phyloP scores from a whole-genome alignment of 192 early-diverging fungal species.

The Coemansia sp. region DNA sequence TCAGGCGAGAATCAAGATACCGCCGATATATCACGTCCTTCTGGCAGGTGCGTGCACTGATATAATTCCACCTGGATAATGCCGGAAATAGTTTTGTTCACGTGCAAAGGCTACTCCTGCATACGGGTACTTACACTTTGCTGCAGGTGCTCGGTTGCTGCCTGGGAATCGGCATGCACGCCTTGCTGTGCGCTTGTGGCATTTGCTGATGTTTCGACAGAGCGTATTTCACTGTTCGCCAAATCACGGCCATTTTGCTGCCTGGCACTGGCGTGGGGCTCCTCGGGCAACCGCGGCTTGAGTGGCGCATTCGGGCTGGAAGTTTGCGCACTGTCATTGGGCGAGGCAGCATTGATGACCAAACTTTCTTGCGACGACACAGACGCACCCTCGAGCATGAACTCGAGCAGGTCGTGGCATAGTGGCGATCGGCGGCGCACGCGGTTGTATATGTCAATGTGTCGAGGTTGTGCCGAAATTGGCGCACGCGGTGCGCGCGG shows the following conservation, averaged over 20 bases:
- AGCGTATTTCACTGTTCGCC: not conserved
- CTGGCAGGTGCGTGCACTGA: not conserved
- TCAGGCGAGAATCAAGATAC: not conserved
- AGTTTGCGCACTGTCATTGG: not conserved
- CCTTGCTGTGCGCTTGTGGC: not conserved
- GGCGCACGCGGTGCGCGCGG: slow-evolving; percentile 5
- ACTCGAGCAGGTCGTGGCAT: slow-evolving; percentile 49
- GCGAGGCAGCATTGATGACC: not conserved
- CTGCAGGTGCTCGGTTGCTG: not conserved
- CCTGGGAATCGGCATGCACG: slow-evolving; percentile 2
- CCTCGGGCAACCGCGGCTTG: not conserved
- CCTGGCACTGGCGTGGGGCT: not conserved
- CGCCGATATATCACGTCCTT: not conserved
- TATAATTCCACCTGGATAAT: not conserved
- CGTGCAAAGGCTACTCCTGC: not conserved
- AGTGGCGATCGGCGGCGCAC: slow-evolving; percentile 49
- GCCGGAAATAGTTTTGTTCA: not conserved
- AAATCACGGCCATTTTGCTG: not conserved
- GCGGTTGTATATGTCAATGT: slow-evolving; percentile 25
- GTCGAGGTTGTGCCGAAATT: not conserved
- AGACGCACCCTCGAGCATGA: slow-evolving; percentile 44
- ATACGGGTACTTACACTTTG: slow-evolving; percentile 2
- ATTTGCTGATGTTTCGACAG: not conserved
- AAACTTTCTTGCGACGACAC: slow-evolving; percentile 47
- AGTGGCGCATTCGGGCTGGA: not conserved